Base-by-base conservation (phyloP, 495 filamentous ascomycete species). In the Penicillium parvum region DNA sequence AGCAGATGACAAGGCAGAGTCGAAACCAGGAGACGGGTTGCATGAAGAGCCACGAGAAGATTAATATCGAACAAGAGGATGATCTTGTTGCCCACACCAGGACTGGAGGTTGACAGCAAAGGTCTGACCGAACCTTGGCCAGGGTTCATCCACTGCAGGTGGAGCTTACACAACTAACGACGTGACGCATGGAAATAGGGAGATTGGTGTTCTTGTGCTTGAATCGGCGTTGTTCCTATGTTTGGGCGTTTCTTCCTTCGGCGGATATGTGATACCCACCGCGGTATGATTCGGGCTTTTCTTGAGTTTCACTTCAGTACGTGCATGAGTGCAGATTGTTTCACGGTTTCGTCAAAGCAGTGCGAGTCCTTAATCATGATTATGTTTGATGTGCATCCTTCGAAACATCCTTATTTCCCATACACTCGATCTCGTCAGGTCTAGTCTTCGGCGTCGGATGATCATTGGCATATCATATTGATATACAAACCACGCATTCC, bases 401-500 rank as follows among this genome's bases (percentile, higher is more conserved):
- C 3, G n/a, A 7, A 3, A 6, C 34, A 20, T 37, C 16, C 5
- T 27, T n/a, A n/a, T n/a, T n/a, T n/a, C n/a, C 23, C 11, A 27
- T 28, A 14, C 21, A 14, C 18, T 19, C n/a, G 10, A 1, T 5
- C 18, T 21, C 16, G 14, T 4, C 11, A 34, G 10, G 1, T 7
- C n/a, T 5, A 32, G 16, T 29, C 25, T 41, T 16, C 35, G 51
- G 29, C 53, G 56, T 3, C 33, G 44, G 26, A 60, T 56, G 8
- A 50, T 37, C 58, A 62, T 58, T 1, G 58, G 51, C 58, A 62
- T 60, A 32, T 62, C 51, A 32, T 57, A 46, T 37, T 62, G 61
- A 23, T 64, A 60, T 23, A 62, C 61, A 32, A 64, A 64, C 58
- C 58, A 62, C 22, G 61, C 46, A 45, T 59, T 48, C 10, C 45